phyloP scores from a whole-genome alignment of 345 rosid species.

The Carallia pectinifolia region DNA sequence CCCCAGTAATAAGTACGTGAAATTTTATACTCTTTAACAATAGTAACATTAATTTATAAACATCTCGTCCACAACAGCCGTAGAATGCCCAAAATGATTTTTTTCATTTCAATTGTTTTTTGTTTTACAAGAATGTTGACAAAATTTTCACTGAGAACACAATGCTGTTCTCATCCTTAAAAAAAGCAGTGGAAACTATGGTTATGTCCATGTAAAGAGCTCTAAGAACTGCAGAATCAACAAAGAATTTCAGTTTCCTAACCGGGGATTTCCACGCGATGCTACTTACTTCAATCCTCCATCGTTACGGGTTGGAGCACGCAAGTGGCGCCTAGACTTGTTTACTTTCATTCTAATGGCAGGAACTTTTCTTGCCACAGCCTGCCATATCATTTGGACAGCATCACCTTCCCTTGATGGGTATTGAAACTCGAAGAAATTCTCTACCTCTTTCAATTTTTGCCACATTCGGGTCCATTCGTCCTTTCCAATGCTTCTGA shows the following conservation, averaged over 20 bases:
- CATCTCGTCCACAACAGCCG: neutral
- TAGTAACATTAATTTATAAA: too few relatives aligned
- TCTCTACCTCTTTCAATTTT: constrained; percentile 58
- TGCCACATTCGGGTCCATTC: constrained; percentile 79
- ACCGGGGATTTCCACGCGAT: constrained; percentile 57
- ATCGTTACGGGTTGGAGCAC: constrained; percentile 16
- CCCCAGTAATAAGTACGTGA: too few relatives aligned
- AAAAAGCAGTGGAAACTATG: constrained; percentile 5
- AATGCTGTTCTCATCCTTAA: constrained; percentile 8
- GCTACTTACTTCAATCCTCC: constrained; percentile 31
- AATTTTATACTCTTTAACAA: too few relatives aligned
- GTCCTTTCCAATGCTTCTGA: constrained; percentile 60
- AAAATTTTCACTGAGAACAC: constrained; percentile 17
- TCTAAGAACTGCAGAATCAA: constrained; percentile 4
- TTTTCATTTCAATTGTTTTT: neutral
- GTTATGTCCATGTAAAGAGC: neutral
- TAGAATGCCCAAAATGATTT: neutral
- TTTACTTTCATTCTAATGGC: constrained; percentile 57
- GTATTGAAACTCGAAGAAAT: constrained; percentile 53
- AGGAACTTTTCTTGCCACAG: constrained; percentile 74
- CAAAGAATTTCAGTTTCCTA: constrained; percentile 14
- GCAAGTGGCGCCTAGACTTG: constrained; percentile 52
- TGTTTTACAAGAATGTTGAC: constrained; percentile 19
- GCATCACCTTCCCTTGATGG: constrained; percentile 69
- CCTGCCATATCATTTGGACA: constrained; percentile 93